These are phyloP conservation scores for Colletotrichum brevisporum DNA, from an alignment of 2,329 filamentous ascomycete species.

Conservation along the genomic window DNA sequence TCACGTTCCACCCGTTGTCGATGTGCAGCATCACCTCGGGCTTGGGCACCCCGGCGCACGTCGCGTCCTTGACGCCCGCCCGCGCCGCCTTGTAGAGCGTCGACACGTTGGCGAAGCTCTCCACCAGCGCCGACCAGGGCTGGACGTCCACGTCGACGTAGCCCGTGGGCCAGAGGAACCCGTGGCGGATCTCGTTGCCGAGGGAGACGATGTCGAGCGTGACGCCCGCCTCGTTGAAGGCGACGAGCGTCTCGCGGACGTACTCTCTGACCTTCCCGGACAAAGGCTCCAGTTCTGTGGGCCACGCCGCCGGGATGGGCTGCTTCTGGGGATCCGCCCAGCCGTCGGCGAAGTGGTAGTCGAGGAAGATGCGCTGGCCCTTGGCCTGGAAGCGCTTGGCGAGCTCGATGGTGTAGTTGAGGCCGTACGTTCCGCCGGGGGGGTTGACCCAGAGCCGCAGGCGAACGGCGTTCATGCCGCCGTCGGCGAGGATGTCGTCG, in stretches of 20 bases:
- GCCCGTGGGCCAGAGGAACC: slow-evolving; percentile 52
- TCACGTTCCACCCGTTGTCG: slow-evolving; percentile 39
- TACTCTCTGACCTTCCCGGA: slow-evolving; percentile 49
- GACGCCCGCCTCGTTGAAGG: slow-evolving; percentile 55
- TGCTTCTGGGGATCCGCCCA: slow-evolving; percentile 55
- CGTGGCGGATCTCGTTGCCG: slow-evolving; percentile 53
- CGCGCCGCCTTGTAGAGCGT: slow-evolving; percentile 46
- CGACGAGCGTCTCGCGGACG: slow-evolving; percentile 52
- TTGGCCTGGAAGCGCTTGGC: slow-evolving; percentile 52
- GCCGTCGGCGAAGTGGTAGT: slow-evolving; percentile 50
- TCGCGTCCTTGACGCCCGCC: slow-evolving; percentile 33
- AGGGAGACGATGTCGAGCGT: slow-evolving; percentile 54
- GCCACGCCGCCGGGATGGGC: slow-evolving; percentile 51
- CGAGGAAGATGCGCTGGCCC: slow-evolving; percentile 54
- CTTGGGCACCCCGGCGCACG: slow-evolving; percentile 41
- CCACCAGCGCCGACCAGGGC: slow-evolving; percentile 47
- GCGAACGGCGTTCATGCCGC: slow-evolving; percentile 38
- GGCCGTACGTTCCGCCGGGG: slow-evolving; percentile 35
- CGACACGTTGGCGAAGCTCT: slow-evolving; percentile 50
- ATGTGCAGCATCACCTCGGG: slow-evolving; percentile 39
- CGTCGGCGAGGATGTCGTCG: slow-evolving; percentile 37
- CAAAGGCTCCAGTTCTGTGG: slow-evolving; percentile 48
- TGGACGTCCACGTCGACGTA: slow-evolving; percentile 51
- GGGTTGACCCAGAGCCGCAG: slow-evolving; percentile 36
- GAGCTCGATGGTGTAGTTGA: slow-evolving; percentile 46